A percentile compares a stretch with the other conserved stretches of the same genome.
Evolutionary conservation across 2,329 filamentous ascomycete genomes (phyloP).

Genomic region (Mariannaea sp.): DNA sequence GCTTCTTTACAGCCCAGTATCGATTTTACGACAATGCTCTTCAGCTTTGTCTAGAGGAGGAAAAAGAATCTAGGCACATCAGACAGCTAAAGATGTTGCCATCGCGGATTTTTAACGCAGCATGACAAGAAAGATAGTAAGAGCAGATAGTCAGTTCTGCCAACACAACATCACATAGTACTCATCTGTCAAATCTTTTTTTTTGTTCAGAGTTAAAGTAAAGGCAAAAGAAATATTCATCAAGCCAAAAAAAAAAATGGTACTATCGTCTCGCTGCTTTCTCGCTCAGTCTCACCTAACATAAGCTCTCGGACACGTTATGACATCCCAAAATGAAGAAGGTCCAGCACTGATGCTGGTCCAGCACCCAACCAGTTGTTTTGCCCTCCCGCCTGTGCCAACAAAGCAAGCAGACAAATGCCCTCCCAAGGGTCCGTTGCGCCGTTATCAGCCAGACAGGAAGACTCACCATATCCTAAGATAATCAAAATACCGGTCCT

Average conservation of each 20-base stretch:
- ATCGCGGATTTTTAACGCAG: slow-evolving; percentile 5
- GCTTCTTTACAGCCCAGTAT: slow-evolving; percentile 1
- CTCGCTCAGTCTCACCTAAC: slow-evolving; percentile 15
- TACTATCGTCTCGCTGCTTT: slow-evolving; percentile 26
- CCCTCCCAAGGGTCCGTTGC: slow-evolving; percentile 7
- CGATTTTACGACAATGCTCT: slow-evolving; percentile 15
- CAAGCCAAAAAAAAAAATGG: slow-evolving; percentile 26
- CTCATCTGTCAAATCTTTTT: slow-evolving; percentile 13
- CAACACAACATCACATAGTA: slow-evolving; percentile 12
- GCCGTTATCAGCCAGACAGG: slow-evolving; percentile 14
- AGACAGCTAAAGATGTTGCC: slow-evolving; percentile 2
- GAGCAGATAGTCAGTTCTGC: slow-evolving; percentile 16
- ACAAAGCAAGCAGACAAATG: slow-evolving; percentile 5
- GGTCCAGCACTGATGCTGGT: slow-evolving; percentile 18
- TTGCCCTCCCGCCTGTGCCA: slow-evolving; percentile 4
- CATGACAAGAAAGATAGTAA: background rate
- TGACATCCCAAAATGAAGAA: slow-evolving; percentile 14
- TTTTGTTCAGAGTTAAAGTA: slow-evolving; percentile 17
- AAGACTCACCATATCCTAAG: background rate
- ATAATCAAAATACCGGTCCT: slow-evolving; percentile 19
- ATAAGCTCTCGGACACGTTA: slow-evolving; percentile 25
- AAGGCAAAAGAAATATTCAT: slow-evolving; percentile 31
- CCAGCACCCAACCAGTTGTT: slow-evolving; percentile 12
- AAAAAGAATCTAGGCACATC: background rate
- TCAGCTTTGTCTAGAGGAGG: slow-evolving; percentile 16